These are phyloP conservation scores for Talaromyces sp. DNA, from an alignment of 2,329 filamentous ascomycete species.

Conservation along the genomic window DNA sequence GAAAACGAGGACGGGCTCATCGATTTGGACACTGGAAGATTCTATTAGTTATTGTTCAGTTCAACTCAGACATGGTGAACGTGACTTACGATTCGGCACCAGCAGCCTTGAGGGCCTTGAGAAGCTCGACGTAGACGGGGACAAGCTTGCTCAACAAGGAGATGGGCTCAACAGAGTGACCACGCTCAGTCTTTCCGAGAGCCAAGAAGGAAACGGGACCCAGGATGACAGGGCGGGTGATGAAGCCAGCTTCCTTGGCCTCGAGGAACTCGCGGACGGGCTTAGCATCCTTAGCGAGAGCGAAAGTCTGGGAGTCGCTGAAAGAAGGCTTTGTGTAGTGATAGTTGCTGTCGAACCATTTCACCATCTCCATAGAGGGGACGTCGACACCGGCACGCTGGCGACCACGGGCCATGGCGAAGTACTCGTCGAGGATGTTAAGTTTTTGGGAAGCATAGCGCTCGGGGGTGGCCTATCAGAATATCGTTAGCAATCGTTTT, in stretches of 20 bases:
- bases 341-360: conserved; percentile 99
- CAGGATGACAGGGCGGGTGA: conserved; percentile 88
- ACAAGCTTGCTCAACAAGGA: conserved; percentile 88
- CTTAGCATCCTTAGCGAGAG: conserved; percentile 82
- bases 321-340: conserved; percentile 99
- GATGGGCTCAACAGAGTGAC: conserved; percentile 87
- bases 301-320: conserved; percentile 95
- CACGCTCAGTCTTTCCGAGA: conserved; percentile 97
- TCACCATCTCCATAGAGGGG: conserved; percentile 79
- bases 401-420: conserved; percentile 98
- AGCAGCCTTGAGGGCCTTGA: conserved; percentile 89
- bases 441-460: conserved; percentile 90
- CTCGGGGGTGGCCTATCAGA: conserved; percentile 75
- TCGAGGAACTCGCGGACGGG: conserved; percentile 91
- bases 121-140: conserved; percentile 89
- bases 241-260: conserved; percentile 94
- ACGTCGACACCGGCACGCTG: conserved; percentile 68
- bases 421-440: conserved; percentile 90
- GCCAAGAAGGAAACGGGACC: conserved; percentile 97
- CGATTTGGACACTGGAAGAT: conserved; percentile 75
- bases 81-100: conserved; percentile 65
- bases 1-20: conserved; percentile 95
- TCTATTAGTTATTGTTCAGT: neutral
- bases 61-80: neutral
- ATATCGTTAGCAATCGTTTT: neutral